Percentiles rank a stretch among this genome's conserved stretches.
phyloP scores from a whole-genome alignment of 2,329 filamentous ascomycete genomes.

The Penicillium sclerotiorum region DNA sequence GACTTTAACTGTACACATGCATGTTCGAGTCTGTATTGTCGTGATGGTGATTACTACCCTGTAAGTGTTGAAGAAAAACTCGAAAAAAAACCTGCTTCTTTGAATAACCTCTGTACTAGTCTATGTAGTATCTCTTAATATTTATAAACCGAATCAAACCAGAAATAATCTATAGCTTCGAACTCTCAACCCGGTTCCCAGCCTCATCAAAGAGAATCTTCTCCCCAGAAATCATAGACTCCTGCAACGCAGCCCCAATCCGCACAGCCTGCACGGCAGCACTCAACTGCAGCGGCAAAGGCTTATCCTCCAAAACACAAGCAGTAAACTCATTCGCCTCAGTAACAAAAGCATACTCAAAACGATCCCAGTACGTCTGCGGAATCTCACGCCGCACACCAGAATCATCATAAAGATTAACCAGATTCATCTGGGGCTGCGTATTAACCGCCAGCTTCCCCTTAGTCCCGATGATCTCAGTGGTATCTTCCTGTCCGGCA shows the following conservation, averaged over 20 bases:
- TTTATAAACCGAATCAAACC: not conserved
- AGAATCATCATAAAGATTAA: slow-evolving; percentile 57
- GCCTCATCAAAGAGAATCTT: slow-evolving; percentile 63
- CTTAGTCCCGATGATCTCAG: slow-evolving; percentile 68
- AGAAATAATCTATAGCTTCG: slow-evolving; percentile 36
- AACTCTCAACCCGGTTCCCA: slow-evolving; percentile 50
- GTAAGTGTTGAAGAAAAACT: too few relatives aligned
- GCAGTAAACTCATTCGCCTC: slow-evolving; percentile 68
- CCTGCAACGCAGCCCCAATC: slow-evolving; percentile 64
- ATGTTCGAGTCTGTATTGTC: too few relatives aligned
- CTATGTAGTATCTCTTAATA: not conserved
- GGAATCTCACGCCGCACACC: slow-evolving; percentile 65
- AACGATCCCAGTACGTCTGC: slow-evolving; percentile 65
- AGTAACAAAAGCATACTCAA: slow-evolving; percentile 65
- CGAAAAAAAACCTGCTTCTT: too few relatives aligned
- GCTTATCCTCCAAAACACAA: slow-evolving; percentile 58
- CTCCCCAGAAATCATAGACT: slow-evolving; percentile 56
- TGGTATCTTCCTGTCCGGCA: slow-evolving; percentile 67
- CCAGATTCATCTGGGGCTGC: slow-evolving; percentile 59
- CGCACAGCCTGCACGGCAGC: slow-evolving; percentile 60
- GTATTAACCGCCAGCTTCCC: slow-evolving; percentile 66
- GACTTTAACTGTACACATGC: too few relatives aligned
- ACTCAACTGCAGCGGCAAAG: slow-evolving; percentile 58
- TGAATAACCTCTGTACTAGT: not conserved
- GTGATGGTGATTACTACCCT: too few relatives aligned